These are phyloP conservation scores for Sclerotinia spermophila DNA, from an alignment of 2,329 filamentous ascomycete genomes.

Conservation along the genomic window DNA sequence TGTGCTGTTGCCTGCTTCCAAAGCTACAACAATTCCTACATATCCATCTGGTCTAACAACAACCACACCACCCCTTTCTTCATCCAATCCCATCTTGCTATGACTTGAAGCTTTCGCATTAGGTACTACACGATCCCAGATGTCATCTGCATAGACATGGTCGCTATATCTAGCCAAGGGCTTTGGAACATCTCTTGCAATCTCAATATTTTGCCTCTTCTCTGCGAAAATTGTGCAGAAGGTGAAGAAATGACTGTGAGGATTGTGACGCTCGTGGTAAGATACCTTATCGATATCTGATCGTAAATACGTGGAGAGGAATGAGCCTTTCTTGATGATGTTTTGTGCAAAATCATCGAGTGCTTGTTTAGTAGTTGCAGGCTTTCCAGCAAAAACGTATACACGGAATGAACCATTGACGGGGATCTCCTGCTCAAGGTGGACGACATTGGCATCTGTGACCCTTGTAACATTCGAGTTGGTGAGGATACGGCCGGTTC, in stretches of 20 bases:
- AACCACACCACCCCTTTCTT: conserved; percentile 71
- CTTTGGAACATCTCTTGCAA: conserved; percentile 65
- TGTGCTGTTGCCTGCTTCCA: conserved; percentile 74
- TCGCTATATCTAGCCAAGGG: conserved; percentile 72
- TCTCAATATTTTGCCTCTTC: conserved; percentile 66
- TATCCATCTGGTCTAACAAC: conserved; percentile 87
- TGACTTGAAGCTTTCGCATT: conserved; percentile 72
- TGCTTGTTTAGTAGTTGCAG: conserved; percentile 55
- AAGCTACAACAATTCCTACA: conserved; percentile 68
- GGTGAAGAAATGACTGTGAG: conserved; percentile 79
- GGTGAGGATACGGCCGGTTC: conserved; percentile 70
- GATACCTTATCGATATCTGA: conserved; percentile 59
- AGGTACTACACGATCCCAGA: conserved; percentile 67
- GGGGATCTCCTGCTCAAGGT: conserved; percentile 85
- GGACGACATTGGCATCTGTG: conserved; percentile 83
- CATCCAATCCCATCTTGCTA: conserved; percentile 77
- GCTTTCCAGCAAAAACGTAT: conserved; percentile 78
- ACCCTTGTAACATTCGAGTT: conserved; percentile 82
- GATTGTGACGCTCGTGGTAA: conserved; percentile 79
- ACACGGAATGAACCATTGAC: conserved; percentile 85
- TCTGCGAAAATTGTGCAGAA: conserved; percentile 72
- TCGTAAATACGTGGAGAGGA: conserved; percentile 65
- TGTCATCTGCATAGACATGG: conserved; percentile 83
- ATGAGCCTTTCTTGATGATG: conserved; percentile 63
- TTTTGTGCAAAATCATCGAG: conserved; percentile 66